phyloP scores from a whole-genome alignment of 2,329 filamentous ascomycete genomes.

The Alternaria gaisen region DNA sequence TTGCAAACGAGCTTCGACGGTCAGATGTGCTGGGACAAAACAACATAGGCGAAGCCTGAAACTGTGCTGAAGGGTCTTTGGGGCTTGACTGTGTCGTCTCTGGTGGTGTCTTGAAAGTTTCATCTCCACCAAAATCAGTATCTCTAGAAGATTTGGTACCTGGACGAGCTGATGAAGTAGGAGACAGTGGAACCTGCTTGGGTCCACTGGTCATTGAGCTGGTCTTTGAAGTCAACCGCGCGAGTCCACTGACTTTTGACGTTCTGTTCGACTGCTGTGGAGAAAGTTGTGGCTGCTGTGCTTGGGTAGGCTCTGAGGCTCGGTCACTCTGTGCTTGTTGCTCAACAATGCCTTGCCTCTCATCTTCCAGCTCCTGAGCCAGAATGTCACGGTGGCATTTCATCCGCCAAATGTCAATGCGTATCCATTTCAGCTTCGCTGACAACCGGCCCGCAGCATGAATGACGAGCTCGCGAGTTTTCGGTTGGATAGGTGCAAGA shows the following conservation, averaged over 20 bases:
- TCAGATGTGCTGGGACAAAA: constrained; percentile 44
- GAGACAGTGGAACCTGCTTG: constrained; percentile 44
- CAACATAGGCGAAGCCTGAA: constrained; percentile 43
- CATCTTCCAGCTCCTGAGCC: constrained; percentile 83
- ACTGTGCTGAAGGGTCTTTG: constrained; percentile 38
- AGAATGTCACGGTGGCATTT: constrained; percentile 92
- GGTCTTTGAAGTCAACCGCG: constrained; percentile 48
- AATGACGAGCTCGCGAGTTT: constrained; percentile 86
- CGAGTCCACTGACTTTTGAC: constrained; percentile 45
- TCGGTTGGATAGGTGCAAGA: constrained; percentile 88
- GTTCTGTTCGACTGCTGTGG: constrained; percentile 36
- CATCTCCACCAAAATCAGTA: constrained; percentile 49
- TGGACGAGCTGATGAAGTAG: constrained; percentile 39
- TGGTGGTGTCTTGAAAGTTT: constrained; percentile 58
- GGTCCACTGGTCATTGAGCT: constrained; percentile 43
- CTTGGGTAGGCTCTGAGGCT: constrained; percentile 31
- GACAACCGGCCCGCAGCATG: constrained; percentile 83
- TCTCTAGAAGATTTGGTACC: constrained; percentile 50
- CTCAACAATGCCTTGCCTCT: constrained; percentile 58
- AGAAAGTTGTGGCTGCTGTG: constrained; percentile 33
- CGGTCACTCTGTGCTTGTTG: constrained; percentile 39
- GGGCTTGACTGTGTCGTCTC: constrained; percentile 53
- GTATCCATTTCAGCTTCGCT: constrained; percentile 91
- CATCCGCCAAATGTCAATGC: constrained; percentile 90
- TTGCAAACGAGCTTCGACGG: constrained; percentile 43